Percentiles rank a stretch among this genome's conserved stretches.
phyloP scores from a whole-genome alignment of 345 rosid genomes.

The Eucalyptus paniculata region DNA sequence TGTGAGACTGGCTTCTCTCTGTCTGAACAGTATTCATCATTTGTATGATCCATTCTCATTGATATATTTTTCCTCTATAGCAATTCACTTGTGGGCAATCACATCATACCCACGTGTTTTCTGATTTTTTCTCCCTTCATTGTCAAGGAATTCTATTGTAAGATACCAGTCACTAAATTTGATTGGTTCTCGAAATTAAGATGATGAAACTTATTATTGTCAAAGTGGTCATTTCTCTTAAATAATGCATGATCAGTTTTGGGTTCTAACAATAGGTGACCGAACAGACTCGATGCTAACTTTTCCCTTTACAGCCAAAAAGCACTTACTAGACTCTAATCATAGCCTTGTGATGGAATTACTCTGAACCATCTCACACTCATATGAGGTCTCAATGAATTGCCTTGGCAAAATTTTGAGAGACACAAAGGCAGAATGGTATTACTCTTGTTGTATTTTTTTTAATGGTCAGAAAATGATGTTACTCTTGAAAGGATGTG shows the following conservation, averaged over 20 bases:
- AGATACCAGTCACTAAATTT: neutral
- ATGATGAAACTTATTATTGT: neutral
- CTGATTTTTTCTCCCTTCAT: neutral
- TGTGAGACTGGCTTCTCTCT: neutral
- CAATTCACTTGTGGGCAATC: neutral
- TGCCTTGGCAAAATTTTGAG: neutral
- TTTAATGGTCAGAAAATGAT: neutral
- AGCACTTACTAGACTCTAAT: too few species aligned
- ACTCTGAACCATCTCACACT: neutral
- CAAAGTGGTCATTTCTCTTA: neutral
- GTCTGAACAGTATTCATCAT: neutral
- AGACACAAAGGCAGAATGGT: neutral
- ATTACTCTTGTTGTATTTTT: too few species aligned
- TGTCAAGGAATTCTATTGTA: neutral
- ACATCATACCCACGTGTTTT: neutral
- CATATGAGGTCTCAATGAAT: neutral
- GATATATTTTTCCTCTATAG: neutral
- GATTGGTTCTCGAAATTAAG: neutral
- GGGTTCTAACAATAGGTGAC: too few species aligned
- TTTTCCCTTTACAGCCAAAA: too few species aligned
- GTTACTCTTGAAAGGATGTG: neutral
- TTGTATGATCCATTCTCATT: neutral
- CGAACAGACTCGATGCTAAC: too few species aligned
- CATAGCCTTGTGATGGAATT: too few species aligned
- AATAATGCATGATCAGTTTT: neutral